These are phyloP conservation scores for Cucurbitaria berberidis DNA, from an alignment of 2,329 filamentous ascomycete genomes.

Conservation along the genomic window DNA sequence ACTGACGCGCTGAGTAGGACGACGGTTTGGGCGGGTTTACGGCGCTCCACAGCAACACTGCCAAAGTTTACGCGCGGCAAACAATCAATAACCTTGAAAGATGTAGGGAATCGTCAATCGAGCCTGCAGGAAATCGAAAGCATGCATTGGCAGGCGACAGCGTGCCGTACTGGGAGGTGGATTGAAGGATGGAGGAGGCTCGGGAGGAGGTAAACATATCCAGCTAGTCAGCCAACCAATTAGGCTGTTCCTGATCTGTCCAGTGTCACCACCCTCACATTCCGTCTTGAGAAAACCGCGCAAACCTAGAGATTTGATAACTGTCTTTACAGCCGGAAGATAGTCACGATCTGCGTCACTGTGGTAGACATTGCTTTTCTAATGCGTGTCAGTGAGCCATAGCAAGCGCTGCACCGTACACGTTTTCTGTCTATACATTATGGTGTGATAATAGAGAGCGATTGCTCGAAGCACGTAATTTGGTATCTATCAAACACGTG, in stretches of 20 bases:
- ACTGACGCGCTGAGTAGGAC: slow-evolving; percentile 44
- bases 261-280: slow-evolving; percentile 42
- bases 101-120: slow-evolving; percentile 16
- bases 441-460: background rate
- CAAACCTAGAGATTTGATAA: no score
- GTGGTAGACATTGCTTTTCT: background rate
- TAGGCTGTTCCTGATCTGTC: slow-evolving; percentile 41
- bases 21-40: slow-evolving; percentile 26
- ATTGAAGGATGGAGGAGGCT: slow-evolving; percentile 33
- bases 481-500: background rate
- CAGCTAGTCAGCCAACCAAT: slow-evolving; percentile 47
- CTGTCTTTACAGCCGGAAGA: background rate
- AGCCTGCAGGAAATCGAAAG: slow-evolving; percentile 29
- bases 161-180: slow-evolving; percentile 24
- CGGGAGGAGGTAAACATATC: slow-evolving; percentile 44
- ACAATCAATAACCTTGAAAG: slow-evolving; percentile 20
- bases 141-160: slow-evolving; percentile 32
- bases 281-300: slow-evolving; percentile 15
- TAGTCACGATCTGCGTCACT: background rate
- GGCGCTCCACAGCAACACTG: slow-evolving; percentile 42
- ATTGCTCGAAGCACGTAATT: background rate
- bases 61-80: slow-evolving; percentile 38
- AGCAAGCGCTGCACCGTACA: background rate
- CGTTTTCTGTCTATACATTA: background rate
- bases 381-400: background rate